A percentile compares a stretch with the other conserved stretches of the same genome.
These are phyloP conservation scores for Lasiosphaeriaceae sp. DNA, from an alignment of 495 filamentous ascomycete genomes.

Conservation along the genomic window DNA sequence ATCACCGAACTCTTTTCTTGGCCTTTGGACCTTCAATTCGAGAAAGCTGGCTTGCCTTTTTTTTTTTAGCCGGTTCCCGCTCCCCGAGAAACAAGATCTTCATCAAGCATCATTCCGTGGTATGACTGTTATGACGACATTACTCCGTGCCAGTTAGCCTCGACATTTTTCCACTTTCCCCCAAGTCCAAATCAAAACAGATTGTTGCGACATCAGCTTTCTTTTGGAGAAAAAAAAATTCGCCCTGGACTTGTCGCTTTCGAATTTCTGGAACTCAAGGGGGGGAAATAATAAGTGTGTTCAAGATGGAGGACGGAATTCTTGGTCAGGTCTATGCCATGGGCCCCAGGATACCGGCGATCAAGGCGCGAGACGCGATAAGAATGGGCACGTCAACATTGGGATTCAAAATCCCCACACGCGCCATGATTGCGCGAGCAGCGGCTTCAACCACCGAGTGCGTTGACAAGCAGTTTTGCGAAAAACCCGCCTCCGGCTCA, in stretches of 20 bases:
- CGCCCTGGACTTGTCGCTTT: too few relatives aligned
- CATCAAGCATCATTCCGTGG: constrained; percentile 9
- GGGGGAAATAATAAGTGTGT: constrained; percentile 5
- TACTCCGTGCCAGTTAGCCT: constrained; percentile 12
- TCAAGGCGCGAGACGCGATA: constrained; percentile 7
- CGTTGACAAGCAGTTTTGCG: constrained; percentile 36
- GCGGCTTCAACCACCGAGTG: constrained; percentile 15
- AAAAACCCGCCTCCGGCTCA: constrained; percentile 54
- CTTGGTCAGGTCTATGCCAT: constrained; percentile 19
- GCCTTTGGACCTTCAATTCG: neutral
- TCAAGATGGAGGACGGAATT: constrained; percentile 27
- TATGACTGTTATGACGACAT: constrained; percentile 33
- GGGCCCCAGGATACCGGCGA: constrained; percentile 24
- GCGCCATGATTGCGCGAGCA: constrained; percentile 14
- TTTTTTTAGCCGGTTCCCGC: neutral
- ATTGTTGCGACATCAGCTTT: constrained; percentile 4
- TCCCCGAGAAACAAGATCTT: constrained; percentile 10
- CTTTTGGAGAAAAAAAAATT: neutral
- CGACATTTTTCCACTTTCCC: constrained; percentile 12
- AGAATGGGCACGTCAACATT: constrained; percentile 8
- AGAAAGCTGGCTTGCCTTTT: neutral
- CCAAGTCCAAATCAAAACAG: constrained; percentile 2
- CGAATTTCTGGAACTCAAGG: neutral
- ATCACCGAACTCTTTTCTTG: neutral
- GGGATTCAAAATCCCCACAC: constrained; percentile 16